Evolutionary conservation across 2,329 filamentous ascomycete species (phyloP), one percentile per base, ranked within the genome.

Genomic region (Colletotrichum sansevieriae): DNA sequence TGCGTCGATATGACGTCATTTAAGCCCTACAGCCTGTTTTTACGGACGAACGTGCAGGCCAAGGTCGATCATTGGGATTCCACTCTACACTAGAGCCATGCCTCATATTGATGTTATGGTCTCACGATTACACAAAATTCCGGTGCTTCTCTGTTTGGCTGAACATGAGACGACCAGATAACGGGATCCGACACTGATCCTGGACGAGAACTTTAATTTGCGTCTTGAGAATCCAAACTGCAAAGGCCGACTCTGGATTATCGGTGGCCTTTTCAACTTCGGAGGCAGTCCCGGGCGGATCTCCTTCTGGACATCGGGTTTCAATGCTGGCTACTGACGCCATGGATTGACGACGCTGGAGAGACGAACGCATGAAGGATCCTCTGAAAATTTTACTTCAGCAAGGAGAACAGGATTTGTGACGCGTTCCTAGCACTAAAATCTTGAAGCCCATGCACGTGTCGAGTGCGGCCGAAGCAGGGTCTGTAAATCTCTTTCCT

Each of bases 401-500:
- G 6, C 3, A 11, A 11, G 52, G 44, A 44, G 11, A 20, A n/a
- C 5, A 20, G 11, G 4, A 33, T 11, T 15, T 15, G 49, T n/a
- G 35, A n/a, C 25, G 47, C 43, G 39, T 20, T 44, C 10, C 11
- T 20, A 43, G 25, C 33, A 43, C 13, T 11, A 39, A 8, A 22
- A 54, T 59, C 41, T 12, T 37, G 35, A 65, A 65, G 55, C 65
- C n/a, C 65, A 61, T n/a, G 52, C 37, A 54, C 52, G 52, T 44
- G 65, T 68, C 44, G 44, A 52, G 37, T 12, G 41, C 25, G 22
- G 25, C 55, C 13, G 46, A 49, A 52, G 46, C 13, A 52, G 33
- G 33, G n/a, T 11, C 11, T 22, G 65, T 13, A 54, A 66, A 61
- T 69, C 66, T 56, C 55, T 69, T 69, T 51, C 62, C 55, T 12